Percentiles rank a stretch among this genome's conserved stretches.
These are phyloP conservation scores for Deinandra increscens DNA, from an alignment of 129 eudicot species.

Conservation along the genomic window DNA sequence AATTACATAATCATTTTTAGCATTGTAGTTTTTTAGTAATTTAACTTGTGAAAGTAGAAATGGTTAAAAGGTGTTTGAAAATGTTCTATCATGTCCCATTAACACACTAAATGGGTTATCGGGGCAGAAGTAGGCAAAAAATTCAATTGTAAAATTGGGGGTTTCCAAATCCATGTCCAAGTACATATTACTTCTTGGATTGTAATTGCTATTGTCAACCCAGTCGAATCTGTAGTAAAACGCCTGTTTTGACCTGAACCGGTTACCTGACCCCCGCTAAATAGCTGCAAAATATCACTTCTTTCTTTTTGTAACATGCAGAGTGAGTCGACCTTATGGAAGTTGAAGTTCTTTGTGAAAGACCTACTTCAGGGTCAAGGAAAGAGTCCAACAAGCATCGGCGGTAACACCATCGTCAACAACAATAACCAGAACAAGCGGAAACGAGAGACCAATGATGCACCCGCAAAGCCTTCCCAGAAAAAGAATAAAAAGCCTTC, in stretches of 20 bases:
- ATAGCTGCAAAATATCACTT: neutral
- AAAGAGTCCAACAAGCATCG: constrained; percentile 46
- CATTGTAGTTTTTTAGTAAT: neutral
- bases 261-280: neutral
- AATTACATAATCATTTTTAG: neutral
- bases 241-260: neutral
- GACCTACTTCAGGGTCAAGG: constrained; percentile 47
- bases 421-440: constrained; percentile 40
- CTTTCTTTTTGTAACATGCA: constrained; percentile 26
- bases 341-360: constrained; percentile 70
- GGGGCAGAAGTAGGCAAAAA: no score
- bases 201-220: neutral
- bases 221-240: neutral
- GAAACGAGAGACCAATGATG: constrained; percentile 47
- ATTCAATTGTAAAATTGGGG: no score
- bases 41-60: neutral
- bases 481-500: constrained; percentile 54
- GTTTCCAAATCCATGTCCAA: no score
- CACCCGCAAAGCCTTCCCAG: constrained; percentile 47
- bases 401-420: constrained; percentile 32
- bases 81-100: no score
- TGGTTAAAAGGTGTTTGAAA: neutral
- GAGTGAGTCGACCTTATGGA: constrained; percentile 81
- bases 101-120: no score
- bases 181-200: no score